phyloP scores from a whole-genome alignment of 164 flowering plant genomes.

The Nymphaea colorata region DNA sequence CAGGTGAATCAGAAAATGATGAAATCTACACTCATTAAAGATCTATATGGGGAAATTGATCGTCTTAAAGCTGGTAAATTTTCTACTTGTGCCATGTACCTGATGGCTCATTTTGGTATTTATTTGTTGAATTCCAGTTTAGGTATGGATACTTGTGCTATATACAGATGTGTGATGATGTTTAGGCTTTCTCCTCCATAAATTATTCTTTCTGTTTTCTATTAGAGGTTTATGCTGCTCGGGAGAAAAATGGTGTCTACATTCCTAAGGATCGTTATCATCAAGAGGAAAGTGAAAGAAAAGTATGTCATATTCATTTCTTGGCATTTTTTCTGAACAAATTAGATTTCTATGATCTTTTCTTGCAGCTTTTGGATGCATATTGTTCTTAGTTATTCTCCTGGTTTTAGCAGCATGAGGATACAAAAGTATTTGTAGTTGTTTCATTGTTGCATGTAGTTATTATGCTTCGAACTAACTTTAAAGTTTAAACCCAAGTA shows the following conservation, averaged over 20 bases:
- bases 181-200: not conserved
- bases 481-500: too few relatives aligned
- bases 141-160: not conserved
- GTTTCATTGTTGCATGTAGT: too few relatives aligned
- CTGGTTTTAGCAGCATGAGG: not conserved
- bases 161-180: not conserved
- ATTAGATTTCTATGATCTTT: not conserved
- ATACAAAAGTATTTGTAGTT: not conserved
- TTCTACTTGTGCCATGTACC: not conserved
- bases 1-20: slow-evolving; percentile 98
- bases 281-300: slow-evolving; percentile 89
- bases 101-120: not conserved
- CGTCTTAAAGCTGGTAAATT: slow-evolving; percentile 73
- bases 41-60: slow-evolving; percentile 96
- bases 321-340: not conserved
- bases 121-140: too few relatives aligned
- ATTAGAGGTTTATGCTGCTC: slow-evolving; percentile 89
- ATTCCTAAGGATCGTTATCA: slow-evolving; percentile 87
- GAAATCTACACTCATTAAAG: slow-evolving; percentile 94
- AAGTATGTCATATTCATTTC: slow-evolving; percentile 30
- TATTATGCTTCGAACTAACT: too few relatives aligned
- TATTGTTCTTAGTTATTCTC: not conserved
- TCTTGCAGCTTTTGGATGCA: not conserved
- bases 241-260: slow-evolving; percentile 96
- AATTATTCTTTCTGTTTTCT: not conserved